Conservation (phyloP, 352 stramenopile species). For the Phytopythium delawarense region DNA sequence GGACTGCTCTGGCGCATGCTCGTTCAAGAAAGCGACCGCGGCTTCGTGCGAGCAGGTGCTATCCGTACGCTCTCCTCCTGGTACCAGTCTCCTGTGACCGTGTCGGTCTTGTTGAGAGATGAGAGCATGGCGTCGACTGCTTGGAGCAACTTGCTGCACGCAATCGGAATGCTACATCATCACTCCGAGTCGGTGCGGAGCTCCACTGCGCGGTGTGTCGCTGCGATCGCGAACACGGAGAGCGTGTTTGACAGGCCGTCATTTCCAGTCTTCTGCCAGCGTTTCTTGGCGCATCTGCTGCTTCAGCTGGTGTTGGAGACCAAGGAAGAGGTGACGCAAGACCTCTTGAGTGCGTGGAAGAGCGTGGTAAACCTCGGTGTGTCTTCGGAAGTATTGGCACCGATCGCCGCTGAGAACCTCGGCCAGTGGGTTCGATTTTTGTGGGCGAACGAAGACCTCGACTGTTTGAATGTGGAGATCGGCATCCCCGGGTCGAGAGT, state of each 20-base stretch:
- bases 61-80: slow-evolving; percentile 35
- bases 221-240: slow-evolving; percentile 16
- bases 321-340: slow-evolving; percentile 19
- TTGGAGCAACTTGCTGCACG: slow-evolving; percentile 29
- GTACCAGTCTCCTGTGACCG: slow-evolving; percentile 26
- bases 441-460: slow-evolving; percentile 37
- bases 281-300: slow-evolving; percentile 52
- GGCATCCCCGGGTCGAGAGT: background rate
- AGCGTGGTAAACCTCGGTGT: slow-evolving; percentile 22
- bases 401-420: slow-evolving; percentile 15
- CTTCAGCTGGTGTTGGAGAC: slow-evolving; percentile 57
- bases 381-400: slow-evolving; percentile 16
- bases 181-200: slow-evolving; percentile 32
- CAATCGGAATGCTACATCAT: slow-evolving; percentile 60
- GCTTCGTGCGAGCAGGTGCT: slow-evolving; percentile 28
- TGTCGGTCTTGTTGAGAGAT: slow-evolving; percentile 22
- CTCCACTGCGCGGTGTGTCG: slow-evolving; percentile 42
- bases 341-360: slow-evolving; percentile 41
- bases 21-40: slow-evolving; percentile 15
- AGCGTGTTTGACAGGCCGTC: slow-evolving; percentile 11
- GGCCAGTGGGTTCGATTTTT: slow-evolving; percentile 42
- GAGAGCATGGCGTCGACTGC: slow-evolving; percentile 13
- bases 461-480: slow-evolving; percentile 24
- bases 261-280: slow-evolving; percentile 18
- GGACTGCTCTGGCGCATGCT: slow-evolving; percentile 41